These are phyloP conservation scores for Blastomyces percursus DNA, from an alignment of 2,329 filamentous ascomycete genomes.

Conservation along the genomic window DNA sequence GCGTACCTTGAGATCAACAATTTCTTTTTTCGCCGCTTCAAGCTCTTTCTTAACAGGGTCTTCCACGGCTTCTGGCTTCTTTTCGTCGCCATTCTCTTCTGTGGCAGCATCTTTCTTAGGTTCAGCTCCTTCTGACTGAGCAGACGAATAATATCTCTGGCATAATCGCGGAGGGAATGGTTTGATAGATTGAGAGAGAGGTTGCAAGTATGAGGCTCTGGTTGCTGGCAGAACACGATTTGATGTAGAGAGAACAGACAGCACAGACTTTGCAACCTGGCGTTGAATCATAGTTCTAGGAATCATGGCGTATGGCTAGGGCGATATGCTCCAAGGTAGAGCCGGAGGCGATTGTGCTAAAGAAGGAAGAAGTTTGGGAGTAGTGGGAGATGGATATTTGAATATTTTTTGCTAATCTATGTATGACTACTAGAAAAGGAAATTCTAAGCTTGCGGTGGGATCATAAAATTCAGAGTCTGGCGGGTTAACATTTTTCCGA, in stretches of 20 bases:
- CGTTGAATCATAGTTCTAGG: conserved; percentile 33
- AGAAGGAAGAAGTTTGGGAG: neutral
- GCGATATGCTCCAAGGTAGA: neutral
- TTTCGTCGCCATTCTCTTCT: conserved; percentile 31
- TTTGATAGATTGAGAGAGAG: conserved; percentile 19
- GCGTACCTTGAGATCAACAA: conserved; percentile 72
- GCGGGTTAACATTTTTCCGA: conserved; percentile 2
- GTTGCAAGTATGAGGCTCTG: conserved; percentile 26
- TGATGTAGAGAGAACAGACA: conserved; percentile 25
- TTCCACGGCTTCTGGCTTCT: conserved; percentile 30
- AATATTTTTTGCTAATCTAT: neutral
- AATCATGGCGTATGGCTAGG: conserved; percentile 25
- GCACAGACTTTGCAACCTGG: conserved; percentile 27
- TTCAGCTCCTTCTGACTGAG: conserved; percentile 27
- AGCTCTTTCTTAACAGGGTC: conserved; percentile 53
- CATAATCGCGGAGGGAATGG: conserved; percentile 25
- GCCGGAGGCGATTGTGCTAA: neutral
- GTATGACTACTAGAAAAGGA: neutral
- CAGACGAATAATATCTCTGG: conserved; percentile 36
- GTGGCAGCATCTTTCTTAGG: conserved; percentile 26
- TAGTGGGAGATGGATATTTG: neutral
- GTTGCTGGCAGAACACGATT: conserved; percentile 24
- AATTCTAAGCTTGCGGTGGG: neutral
- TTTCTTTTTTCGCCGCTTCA: conserved; percentile 61
- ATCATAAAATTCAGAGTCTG: neutral